phyloP scores from a whole-genome alignment of 2,329 filamentous ascomycete genomes.

The Ophiostoma fasciatum region DNA sequence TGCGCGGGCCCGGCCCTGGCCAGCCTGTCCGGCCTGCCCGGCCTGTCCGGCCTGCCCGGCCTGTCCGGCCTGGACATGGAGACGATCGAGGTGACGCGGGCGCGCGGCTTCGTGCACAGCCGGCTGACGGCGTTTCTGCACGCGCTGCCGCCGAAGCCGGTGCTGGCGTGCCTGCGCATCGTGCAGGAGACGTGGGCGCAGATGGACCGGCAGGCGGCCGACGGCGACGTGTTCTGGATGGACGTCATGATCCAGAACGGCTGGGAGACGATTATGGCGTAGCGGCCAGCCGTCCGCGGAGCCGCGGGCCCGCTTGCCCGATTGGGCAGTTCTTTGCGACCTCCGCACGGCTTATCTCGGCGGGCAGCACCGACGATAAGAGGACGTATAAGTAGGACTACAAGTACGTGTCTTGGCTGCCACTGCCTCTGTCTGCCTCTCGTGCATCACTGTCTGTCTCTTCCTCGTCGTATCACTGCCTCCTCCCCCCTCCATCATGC shows the following conservation, averaged over 20 bases:
- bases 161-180: slow-evolving; percentile 31
- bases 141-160: slow-evolving; percentile 34
- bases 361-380: too few species aligned
- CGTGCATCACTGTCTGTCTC: too few species aligned
- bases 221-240: slow-evolving; percentile 35
- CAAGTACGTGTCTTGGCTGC: too few species aligned
- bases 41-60: slow-evolving; percentile 1
- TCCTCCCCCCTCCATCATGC: slow-evolving; percentile 8
- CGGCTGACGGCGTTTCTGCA: slow-evolving; percentile 28
- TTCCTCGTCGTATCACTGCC: not conserved
- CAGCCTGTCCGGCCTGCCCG: not conserved
- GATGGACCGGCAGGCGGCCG: slow-evolving; percentile 22
- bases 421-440: not conserved
- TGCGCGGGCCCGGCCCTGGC: too few species aligned
- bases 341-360: too few species aligned
- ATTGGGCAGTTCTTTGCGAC: too few species aligned
- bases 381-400: too few species aligned
- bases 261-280: slow-evolving; percentile 29
- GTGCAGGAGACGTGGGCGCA: slow-evolving; percentile 37
- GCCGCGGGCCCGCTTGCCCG: too few species aligned
- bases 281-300: too few species aligned
- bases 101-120: slow-evolving; percentile 31
- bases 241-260: slow-evolving; percentile 41
- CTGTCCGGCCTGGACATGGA: slow-evolving; percentile 10
- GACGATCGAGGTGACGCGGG: slow-evolving; percentile 30